Base-by-base conservation (phyloP, 345 rosid genomes). In the Eucalyptus sp. region DNA sequence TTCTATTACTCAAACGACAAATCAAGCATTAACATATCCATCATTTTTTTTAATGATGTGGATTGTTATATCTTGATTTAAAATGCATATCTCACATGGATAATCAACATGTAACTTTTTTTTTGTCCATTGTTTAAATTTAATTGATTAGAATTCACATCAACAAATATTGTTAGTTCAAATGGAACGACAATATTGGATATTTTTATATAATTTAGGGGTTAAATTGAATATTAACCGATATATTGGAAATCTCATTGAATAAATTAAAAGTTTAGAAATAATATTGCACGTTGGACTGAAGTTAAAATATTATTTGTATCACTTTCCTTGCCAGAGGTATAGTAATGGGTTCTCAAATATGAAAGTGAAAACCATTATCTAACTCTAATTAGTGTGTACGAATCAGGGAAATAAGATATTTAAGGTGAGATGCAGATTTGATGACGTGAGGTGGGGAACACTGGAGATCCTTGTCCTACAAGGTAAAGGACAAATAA, bases 261-360 rank as follows among this genome's bases (percentile, higher is more conserved):
- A 71, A 41, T 4, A 7, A 76, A 76, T 76, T 41, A 7, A 20
- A 76, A 76, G 8, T 76, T 7, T 20, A 76, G 0, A 0, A 9
- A 76, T 13, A 25, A 37, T 3, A 76, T 18, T 37, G 2, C 46
- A 37, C 0, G 4, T 76, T 37, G 27, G 4, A 76, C 8, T 24
- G 5, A 20, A 37, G 7, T 37, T 76, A 1, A 4, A 4, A 41
- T 1, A 31, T 1, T 2, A 31, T 31, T 31, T 31, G 16, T 8
- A 37, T 66, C 41, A 66, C 3, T 31, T 66, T n/a, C 10, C 79
- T 7, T 31, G 20, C 10, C 2, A 15, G 5, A 15, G 5, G 1
- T n/a, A 66, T 33, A 33, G 24, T 4, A 71, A 10, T 76, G 48
- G 48, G 15, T 41, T 76, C 29, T 76, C 84, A 41, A 76, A 76